Conservation (phyloP, 73 alveolate genomes). For the Tetrahymena borealis region DNA sequence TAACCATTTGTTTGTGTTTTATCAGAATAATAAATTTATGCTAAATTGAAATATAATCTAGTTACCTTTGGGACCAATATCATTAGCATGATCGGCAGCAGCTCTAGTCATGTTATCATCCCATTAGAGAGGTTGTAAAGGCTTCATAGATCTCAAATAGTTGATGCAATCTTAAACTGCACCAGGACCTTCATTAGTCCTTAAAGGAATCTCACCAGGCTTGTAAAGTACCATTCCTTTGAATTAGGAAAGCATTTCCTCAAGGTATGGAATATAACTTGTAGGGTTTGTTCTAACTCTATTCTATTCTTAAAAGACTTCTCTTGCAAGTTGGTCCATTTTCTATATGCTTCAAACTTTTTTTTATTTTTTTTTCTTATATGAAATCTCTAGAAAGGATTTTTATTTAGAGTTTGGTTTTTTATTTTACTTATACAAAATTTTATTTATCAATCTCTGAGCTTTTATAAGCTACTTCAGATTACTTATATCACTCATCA, state of each 20-base stretch:
- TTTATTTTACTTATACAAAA: background rate
- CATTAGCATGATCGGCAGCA: conserved; percentile 80
- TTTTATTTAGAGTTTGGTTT: background rate
- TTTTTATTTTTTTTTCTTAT: background rate
- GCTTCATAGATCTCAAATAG: conserved; percentile 55
- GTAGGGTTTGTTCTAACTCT: conserved; percentile 33
- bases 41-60: background rate
- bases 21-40: background rate
- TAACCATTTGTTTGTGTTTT: background rate
- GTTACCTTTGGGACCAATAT: conserved; percentile 78
- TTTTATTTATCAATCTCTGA: background rate
- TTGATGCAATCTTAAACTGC: conserved; percentile 44
- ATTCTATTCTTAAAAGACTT: conserved; percentile 29
- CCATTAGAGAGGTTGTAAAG: conserved; percentile 52
- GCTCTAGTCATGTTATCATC: conserved; percentile 67
- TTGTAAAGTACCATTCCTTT: conserved; percentile 20
- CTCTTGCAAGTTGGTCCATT: conserved; percentile 15
- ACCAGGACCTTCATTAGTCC: conserved; percentile 41
- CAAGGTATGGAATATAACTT: conserved; percentile 13
- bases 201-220: conserved; percentile 21
- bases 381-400: background rate
- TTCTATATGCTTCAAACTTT: background rate
- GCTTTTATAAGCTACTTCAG: background rate
- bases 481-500: background rate
- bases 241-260: conserved; percentile 17